Conservation (phyloP, 768 basidiomycete genomes). For the Lactarius deliciosus region DNA sequence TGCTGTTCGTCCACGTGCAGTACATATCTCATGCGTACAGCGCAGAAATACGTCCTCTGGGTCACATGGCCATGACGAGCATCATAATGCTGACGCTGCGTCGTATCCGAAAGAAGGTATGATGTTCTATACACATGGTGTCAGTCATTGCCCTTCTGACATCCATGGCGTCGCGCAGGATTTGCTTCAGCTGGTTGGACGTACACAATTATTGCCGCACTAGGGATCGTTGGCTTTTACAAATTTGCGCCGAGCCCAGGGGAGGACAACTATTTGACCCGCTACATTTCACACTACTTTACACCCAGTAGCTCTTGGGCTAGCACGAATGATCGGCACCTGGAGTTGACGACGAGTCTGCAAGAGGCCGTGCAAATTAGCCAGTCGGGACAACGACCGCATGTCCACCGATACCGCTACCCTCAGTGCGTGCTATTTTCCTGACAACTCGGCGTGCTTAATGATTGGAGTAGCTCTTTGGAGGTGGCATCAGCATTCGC, state of each 20-base stretch:
- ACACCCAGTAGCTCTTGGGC: constrained; percentile 57
- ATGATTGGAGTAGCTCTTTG: constrained; percentile 12
- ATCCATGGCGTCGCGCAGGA: constrained; percentile 39
- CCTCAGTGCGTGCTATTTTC: constrained; percentile 53
- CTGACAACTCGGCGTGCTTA: neutral
- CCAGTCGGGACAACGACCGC: constrained; percentile 44
- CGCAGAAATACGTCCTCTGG: constrained; percentile 35
- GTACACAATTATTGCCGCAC: constrained; percentile 52
- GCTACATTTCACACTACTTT: constrained; percentile 60
- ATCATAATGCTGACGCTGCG: constrained; percentile 44
- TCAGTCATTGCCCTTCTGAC: constrained; percentile 6
- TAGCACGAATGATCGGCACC: constrained; percentile 55
- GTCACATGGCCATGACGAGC: constrained; percentile 36
- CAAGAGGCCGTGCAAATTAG: constrained; percentile 47
- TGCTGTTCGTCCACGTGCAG: constrained; percentile 17
- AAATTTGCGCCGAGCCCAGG: constrained; percentile 65
- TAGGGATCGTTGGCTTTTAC: constrained; percentile 55
- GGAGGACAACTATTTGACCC: constrained; percentile 63
- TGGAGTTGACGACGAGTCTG: constrained; percentile 44
- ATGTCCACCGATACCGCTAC: constrained; percentile 63
- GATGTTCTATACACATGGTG: constrained; percentile 32
- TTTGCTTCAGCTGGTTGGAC: constrained; percentile 70
- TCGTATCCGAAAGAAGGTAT: constrained; percentile 62
- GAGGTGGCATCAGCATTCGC: constrained; percentile 24
- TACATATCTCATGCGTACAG: constrained; percentile 8